Percentiles rank a stretch among this genome's conserved stretches.
phyloP scores from a whole-genome alignment of 179 eudicot genomes.

The Nepenthes alata region DNA sequence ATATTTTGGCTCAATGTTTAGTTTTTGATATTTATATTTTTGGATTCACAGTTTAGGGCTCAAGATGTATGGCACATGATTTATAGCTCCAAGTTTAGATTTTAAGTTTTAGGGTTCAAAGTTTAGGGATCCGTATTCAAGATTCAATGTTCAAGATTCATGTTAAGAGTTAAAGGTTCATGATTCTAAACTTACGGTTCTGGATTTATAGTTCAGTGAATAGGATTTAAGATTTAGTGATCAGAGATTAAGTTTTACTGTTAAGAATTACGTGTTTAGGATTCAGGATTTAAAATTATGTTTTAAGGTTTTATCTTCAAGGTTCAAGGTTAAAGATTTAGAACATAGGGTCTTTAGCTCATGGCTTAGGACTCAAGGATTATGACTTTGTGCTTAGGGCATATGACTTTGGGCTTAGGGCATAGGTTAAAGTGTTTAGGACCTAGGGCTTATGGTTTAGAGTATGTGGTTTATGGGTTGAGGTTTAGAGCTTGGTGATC shows the following conservation, averaged over 20 bases:
- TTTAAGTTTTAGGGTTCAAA: conserved; percentile 17
- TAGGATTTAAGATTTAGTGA: conserved; percentile 17
- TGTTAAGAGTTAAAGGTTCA: conserved; percentile 14
- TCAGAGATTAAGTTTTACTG: conserved; percentile 14
- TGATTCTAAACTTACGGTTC: conserved; percentile 17
- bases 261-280: conserved; percentile 14
- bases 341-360: conserved; percentile 4
- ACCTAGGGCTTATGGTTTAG: conserved; percentile 15
- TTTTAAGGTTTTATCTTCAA: conserved; percentile 7
- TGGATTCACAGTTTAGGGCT: conserved; percentile 19
- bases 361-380: conserved; percentile 16
- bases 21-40: conserved; percentile 15
- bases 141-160: conserved; percentile 17
- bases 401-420: conserved; percentile 14
- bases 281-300: conserved; percentile 14
- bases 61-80: conserved; percentile 14
- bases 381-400: conserved; percentile 18
- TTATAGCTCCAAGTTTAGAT: conserved; percentile 17
- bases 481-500: conserved; percentile 19
- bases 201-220: conserved; percentile 17
- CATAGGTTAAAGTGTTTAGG: conserved; percentile 18
- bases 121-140: conserved; percentile 18
- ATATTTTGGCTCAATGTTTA: conserved; percentile 17
- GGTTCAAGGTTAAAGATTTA: no score
- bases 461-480: conserved; percentile 17